phyloP scores from a whole-genome alignment of 2,329 filamentous ascomycete species.

The Botrytis tulipae region DNA sequence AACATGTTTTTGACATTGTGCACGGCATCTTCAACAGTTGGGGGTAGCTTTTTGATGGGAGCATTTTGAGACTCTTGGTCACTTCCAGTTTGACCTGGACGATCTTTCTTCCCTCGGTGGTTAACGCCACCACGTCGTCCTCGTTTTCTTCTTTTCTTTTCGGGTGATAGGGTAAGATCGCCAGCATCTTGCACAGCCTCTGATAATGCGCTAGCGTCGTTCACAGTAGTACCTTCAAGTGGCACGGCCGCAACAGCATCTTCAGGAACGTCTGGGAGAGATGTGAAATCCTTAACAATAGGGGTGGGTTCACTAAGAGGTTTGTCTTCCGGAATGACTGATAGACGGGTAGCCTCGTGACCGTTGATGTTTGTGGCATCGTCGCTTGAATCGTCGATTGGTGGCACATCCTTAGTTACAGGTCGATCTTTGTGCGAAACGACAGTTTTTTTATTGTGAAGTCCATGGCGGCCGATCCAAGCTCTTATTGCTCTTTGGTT shows the following conservation, averaged over 20 bases:
- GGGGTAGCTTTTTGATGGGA: constrained; percentile 35
- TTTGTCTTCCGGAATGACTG: constrained; percentile 3
- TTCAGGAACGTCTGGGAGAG: not conserved
- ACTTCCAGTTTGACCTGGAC: constrained; percentile 50
- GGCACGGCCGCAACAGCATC: not conserved
- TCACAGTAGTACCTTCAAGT: constrained; percentile 5
- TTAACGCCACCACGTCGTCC: constrained; percentile 71
- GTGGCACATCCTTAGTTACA: not conserved
- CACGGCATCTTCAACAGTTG: constrained; percentile 58
- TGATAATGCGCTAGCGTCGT: not conserved
- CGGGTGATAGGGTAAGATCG: constrained; percentile 38
- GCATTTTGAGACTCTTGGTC: constrained; percentile 21
- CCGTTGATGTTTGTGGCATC: not conserved
- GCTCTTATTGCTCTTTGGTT: constrained; percentile 32
- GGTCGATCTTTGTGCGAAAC: constrained; percentile 29
- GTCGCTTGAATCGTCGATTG: constrained; percentile 20
- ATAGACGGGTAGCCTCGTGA: not conserved
- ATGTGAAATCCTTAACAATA: not conserved
- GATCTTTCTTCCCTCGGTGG: constrained; percentile 51
- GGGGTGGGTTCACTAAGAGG: not conserved
- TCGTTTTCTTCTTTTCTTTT: constrained; percentile 59
- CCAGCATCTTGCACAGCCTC: constrained; percentile 7
- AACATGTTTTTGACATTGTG: constrained; percentile 59
- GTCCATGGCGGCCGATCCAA: constrained; percentile 38
- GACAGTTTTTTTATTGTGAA: not conserved